phyloP scores from a whole-genome alignment of 176 grass and related monocot species.

The Neostapfia colusana region DNA sequence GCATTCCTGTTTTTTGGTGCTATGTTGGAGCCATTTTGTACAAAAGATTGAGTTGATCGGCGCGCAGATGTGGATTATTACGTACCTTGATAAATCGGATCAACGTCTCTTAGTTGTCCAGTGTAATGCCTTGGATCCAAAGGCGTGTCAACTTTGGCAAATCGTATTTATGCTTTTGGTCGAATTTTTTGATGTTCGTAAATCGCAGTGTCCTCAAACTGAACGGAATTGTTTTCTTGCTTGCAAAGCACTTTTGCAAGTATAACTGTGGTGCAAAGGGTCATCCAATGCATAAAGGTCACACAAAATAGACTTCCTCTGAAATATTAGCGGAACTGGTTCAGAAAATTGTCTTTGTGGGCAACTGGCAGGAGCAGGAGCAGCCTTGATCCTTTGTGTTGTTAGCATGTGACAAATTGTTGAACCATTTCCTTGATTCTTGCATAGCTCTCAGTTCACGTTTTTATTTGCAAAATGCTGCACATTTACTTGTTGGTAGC shows the following conservation, averaged over 20 bases:
- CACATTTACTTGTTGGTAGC: background rate
- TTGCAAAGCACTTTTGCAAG: conserved; percentile 8
- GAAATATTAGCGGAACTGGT: background rate
- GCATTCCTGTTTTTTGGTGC: background rate
- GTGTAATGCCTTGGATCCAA: conserved; percentile 10
- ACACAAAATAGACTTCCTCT: background rate
- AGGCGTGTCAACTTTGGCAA: background rate
- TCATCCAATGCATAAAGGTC: conserved; percentile 1
- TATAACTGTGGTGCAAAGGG: background rate
- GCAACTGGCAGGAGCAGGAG: background rate
- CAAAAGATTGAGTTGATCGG: background rate
- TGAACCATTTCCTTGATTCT: background rate
- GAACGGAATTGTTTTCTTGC: conserved; percentile 1
- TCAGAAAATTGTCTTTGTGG: background rate
- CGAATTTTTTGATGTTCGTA: background rate
- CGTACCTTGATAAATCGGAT: conserved; percentile 11
- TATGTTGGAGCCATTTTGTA: background rate
- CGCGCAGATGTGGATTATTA: background rate
- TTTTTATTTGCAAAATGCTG: background rate
- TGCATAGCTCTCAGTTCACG: background rate
- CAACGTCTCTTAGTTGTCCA: background rate
- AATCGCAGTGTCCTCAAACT: background rate
- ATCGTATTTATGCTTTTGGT: conserved; percentile 9
- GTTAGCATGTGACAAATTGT: background rate
- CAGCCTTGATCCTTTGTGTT: background rate